phyloP scores from a whole-genome alignment of 2,329 filamentous ascomycete genomes.

The Diaporthe sp. region DNA sequence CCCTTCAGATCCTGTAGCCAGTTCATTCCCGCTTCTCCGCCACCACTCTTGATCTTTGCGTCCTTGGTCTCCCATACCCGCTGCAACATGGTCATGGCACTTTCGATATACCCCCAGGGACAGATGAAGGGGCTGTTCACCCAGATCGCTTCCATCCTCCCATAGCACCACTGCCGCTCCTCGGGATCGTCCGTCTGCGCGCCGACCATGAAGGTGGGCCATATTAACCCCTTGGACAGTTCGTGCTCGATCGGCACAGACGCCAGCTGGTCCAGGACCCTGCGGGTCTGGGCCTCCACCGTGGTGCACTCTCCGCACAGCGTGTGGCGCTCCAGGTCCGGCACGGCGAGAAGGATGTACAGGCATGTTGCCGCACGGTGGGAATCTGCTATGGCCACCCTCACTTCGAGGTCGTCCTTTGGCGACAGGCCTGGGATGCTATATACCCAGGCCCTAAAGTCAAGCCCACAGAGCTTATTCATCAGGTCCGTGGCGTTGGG shows the following conservation, averaged over 20 bases:
- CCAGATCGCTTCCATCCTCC: conserved; percentile 53
- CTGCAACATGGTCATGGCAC: conserved; percentile 60
- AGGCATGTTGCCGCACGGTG: conserved; percentile 61
- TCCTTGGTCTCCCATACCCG: conserved; percentile 58
- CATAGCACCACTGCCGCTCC: conserved; percentile 63
- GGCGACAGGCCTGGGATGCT: conserved; percentile 53
- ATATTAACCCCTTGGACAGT: conserved; percentile 69
- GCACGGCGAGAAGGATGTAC: conserved; percentile 59
- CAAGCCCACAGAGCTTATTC: conserved; percentile 55
- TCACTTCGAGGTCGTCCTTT: conserved; percentile 53
- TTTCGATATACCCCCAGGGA: conserved; percentile 65
- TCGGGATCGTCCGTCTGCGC: conserved; percentile 61
- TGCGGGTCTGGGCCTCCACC: conserved; percentile 55
- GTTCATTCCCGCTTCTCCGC: conserved; percentile 45
- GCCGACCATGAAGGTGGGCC: conserved; percentile 70
- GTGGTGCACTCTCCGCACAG: neutral
- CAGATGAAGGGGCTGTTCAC: conserved; percentile 56
- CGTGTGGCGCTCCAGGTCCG: conserved; percentile 38
- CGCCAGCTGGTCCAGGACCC: conserved; percentile 62
- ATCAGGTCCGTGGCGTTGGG: conserved; percentile 54
- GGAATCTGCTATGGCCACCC: conserved; percentile 58
- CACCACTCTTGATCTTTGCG: conserved; percentile 39
- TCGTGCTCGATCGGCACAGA: conserved; percentile 63
- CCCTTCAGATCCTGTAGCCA: conserved; percentile 62
- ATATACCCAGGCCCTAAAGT: conserved; percentile 58